Evolutionary conservation across 1,284 basidiomycete genomes (phyloP).

Genomic region (Leccinum pachyderme): DNA sequence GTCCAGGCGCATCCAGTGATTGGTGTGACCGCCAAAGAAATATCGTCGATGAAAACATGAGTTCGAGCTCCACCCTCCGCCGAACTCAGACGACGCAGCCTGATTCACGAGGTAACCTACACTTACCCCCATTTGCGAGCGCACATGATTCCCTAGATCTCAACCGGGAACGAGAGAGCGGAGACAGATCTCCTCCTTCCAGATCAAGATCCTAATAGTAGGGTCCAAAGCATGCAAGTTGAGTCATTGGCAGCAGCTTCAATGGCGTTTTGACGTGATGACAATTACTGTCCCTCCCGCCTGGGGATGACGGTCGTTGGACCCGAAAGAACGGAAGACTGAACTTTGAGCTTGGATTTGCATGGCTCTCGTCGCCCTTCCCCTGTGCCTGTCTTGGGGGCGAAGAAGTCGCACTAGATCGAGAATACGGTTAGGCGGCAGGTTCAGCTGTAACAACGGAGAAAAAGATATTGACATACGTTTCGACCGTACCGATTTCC

Average conservation of each 20-base stretch:
- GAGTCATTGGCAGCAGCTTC: neutral
- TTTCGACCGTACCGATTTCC: conserved; percentile 11
- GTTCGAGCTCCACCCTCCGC: neutral
- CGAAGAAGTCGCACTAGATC: conserved; percentile 8
- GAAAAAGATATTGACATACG: conserved; percentile 18
- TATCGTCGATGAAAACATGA: neutral
- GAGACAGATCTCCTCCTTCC: conserved; percentile 4
- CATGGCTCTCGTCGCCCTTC: neutral
- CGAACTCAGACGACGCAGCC: neutral
- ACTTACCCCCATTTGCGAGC: neutral
- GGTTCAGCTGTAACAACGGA: conserved; percentile 12
- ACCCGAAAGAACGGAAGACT: conserved; percentile 20
- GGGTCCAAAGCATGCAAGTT: neutral
- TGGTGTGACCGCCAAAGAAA: neutral
- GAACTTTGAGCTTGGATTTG: conserved; percentile 18
- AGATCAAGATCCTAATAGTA: neutral
- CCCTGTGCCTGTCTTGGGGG: conserved; percentile 12
- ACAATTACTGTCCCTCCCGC: neutral
- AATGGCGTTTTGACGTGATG: conserved; percentile 2
- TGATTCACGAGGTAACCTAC: conserved; percentile 2
- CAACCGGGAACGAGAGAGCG: neutral
- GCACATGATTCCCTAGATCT: neutral
- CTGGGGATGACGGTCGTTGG: conserved; percentile 19
- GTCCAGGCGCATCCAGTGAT: neutral
- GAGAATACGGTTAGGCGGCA: conserved; percentile 6